These are phyloP conservation scores for Chaetoscypha palmicola DNA, from an alignment of 2,329 filamentous ascomycete species.

Conservation along the genomic window DNA sequence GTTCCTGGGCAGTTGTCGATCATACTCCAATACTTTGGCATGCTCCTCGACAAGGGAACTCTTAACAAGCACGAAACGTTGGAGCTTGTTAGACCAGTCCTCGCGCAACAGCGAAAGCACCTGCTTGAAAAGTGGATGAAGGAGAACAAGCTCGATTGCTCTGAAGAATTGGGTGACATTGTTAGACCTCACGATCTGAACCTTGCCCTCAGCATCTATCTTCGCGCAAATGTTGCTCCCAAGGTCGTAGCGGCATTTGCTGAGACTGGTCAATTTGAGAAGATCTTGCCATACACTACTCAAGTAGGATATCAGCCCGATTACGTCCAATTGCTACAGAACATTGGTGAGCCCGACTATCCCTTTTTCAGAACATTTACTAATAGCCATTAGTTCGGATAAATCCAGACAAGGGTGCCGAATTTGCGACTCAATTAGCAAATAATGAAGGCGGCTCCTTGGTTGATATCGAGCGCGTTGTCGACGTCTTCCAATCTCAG, in stretches of 20 bases:
- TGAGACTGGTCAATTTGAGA: constrained; percentile 93
- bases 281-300: constrained; percentile 86
- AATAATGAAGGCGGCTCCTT: constrained; percentile 82
- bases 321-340: constrained; percentile 84
- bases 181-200: constrained; percentile 84
- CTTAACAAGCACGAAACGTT: constrained; percentile 91
- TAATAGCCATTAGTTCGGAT: too few relatives aligned
- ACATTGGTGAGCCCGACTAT: too few relatives aligned
- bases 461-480: constrained; percentile 87
- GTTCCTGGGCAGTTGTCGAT: constrained; percentile 83
- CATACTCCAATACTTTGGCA: constrained; percentile 95
- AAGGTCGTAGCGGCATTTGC: constrained; percentile 95
- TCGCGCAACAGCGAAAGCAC: constrained; percentile 91
- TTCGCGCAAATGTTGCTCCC: constrained; percentile 81
- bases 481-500: constrained; percentile 97
- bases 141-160: constrained; percentile 92
- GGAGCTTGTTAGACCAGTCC: constrained; percentile 85
- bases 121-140: constrained; percentile 96
- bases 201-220: constrained; percentile 81
- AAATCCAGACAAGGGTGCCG: constrained; percentile 87
- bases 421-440: constrained; percentile 88
- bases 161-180: constrained; percentile 92
- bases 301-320: constrained; percentile 89
- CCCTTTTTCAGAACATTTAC: too few relatives aligned
- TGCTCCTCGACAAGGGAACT: constrained; percentile 89